Conservation (phyloP, 805 yeast genomes). For the Starmerella asiatica region DNA sequence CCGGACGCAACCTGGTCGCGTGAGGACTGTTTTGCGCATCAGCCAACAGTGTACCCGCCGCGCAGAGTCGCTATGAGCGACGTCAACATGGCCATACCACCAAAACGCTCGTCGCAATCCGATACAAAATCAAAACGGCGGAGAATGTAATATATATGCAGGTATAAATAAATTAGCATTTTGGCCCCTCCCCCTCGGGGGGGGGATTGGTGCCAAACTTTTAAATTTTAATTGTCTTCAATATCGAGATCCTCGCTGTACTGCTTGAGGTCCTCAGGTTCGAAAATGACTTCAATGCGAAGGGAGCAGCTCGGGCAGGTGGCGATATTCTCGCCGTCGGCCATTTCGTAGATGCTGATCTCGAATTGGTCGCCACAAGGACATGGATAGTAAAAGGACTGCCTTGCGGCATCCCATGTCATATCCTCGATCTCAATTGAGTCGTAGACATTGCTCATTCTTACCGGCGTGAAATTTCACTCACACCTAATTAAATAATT, state of each 20-base stretch:
- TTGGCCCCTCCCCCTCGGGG: no score
- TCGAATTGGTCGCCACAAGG: constrained; percentile 97
- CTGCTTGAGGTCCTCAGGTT: constrained; percentile 32
- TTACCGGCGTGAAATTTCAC: no score
- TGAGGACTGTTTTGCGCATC: constrained; percentile 68
- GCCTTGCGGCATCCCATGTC: constrained; percentile 72
- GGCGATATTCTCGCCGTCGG: constrained; percentile 77
- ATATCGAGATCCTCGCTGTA: constrained; percentile 6
- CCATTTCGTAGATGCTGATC: constrained; percentile 67
- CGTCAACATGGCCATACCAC: constrained; percentile 15
- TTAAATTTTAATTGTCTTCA: no score
- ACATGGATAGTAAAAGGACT: constrained; percentile 84
- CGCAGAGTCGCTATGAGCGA: constrained; percentile 43
- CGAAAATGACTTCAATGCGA: constrained; percentile 85
- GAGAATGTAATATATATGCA: neutral
- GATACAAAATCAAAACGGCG: neutral
- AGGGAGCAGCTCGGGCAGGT: constrained; percentile 94
- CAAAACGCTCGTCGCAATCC: constrained; percentile 3
- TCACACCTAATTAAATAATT: no score
- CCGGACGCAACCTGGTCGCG: constrained; percentile 45
- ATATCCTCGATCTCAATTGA: constrained; percentile 96
- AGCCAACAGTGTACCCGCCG: constrained; percentile 62
- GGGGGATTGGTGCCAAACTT: no score
- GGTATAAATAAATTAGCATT: no score
- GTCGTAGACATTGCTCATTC: constrained; percentile 41